These are phyloP conservation scores for Turnera subulata DNA, from an alignment of 345 rosid genomes.

Conservation along the genomic window DNA sequence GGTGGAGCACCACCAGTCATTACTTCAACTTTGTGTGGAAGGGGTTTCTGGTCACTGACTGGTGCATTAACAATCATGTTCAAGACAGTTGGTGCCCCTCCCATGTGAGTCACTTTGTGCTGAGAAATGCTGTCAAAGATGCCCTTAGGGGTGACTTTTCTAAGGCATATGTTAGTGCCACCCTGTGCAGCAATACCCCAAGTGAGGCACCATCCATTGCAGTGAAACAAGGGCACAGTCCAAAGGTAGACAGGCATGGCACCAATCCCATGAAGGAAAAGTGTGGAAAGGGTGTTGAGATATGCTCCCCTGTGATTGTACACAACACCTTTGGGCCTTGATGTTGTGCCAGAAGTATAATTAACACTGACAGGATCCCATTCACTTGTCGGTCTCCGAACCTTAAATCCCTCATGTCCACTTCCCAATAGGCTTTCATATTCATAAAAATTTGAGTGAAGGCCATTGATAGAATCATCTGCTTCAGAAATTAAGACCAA, in stretches of 20 bases:
- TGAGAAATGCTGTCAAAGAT: constrained; percentile 50
- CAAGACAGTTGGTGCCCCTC: constrained; percentile 78
- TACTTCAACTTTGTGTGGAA: constrained; percentile 50
- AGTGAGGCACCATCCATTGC: constrained; percentile 82
- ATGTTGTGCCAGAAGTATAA: constrained; percentile 88
- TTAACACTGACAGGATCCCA: constrained; percentile 84
- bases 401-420: constrained; percentile 41
- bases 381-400: constrained; percentile 44
- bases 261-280: constrained; percentile 49
- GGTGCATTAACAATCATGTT: constrained; percentile 72
- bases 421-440: constrained; percentile 52
- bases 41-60: constrained; percentile 26
- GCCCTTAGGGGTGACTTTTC: constrained; percentile 50
- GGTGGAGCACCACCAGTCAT: constrained; percentile 74
- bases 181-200: constrained; percentile 94
- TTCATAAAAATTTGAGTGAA: constrained; percentile 2
- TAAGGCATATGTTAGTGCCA: constrained; percentile 67
- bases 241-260: constrained; percentile 63
- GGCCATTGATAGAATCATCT: constrained; percentile 9
- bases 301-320: constrained; percentile 86
- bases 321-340: constrained; percentile 83
- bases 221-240: constrained; percentile 95
- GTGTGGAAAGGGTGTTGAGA: constrained; percentile 60
- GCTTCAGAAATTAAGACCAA: constrained; percentile 48
- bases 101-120: constrained; percentile 76